Conservation (phyloP, 2,329 filamentous ascomycete genomes). For the Fusarium incarnatum region DNA sequence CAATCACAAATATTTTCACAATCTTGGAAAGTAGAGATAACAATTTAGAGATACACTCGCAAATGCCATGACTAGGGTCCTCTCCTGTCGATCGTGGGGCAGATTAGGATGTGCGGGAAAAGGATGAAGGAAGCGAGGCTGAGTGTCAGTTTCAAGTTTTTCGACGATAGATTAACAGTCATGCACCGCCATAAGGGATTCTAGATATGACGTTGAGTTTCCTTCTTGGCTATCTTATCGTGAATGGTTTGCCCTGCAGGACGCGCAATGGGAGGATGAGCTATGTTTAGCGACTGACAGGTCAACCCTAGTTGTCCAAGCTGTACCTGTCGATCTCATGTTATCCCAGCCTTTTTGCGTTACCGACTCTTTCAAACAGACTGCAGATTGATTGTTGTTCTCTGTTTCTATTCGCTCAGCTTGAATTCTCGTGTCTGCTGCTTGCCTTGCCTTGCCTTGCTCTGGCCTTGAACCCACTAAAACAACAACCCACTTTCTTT, state of each 20-base stretch:
- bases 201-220: not conserved
- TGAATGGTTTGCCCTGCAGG: not conserved
- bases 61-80: not conserved
- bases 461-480: not conserved
- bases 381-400: not conserved
- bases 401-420: not conserved
- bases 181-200: not conserved
- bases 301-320: not conserved
- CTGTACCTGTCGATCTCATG: conserved; percentile 30
- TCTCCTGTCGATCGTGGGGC: conserved; percentile 38
- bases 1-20: not conserved
- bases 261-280: conserved; percentile 24
- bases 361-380: not conserved
- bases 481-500: conserved; percentile 22
- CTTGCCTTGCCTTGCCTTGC: not conserved
- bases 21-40: too few species aligned
- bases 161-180: not conserved
- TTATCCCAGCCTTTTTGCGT: conserved; percentile 6
- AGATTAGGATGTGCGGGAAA: conserved; percentile 31
- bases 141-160: not conserved
- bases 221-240: not conserved
- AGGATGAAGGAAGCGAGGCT: conserved; percentile 4
- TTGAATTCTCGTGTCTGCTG: conserved; percentile 9
- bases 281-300: conserved; percentile 33
- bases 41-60: too few species aligned